Percentiles rank a stretch among this genome's conserved stretches.
Conservation (phyloP, 179 eudicot genomes). For the Carnegiea gigantea region DNA sequence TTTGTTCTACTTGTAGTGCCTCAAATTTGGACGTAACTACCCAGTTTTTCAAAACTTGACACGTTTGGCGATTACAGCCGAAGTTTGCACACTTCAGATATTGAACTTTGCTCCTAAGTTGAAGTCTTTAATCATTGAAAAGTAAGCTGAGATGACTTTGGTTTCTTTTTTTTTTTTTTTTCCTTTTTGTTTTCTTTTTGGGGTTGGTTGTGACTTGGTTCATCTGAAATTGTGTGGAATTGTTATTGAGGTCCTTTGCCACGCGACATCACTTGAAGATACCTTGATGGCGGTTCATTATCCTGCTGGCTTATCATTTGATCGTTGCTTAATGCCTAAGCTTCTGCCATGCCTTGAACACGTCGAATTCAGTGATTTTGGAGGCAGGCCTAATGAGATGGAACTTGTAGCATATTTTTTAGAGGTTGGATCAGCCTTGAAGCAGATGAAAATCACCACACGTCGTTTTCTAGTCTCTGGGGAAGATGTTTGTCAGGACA, state of each 20-base stretch:
- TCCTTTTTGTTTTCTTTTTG: no score
- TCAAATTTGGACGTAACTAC: no score
- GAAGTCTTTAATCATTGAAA: not conserved
- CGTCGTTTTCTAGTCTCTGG: no score
- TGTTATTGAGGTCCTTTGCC: not conserved
- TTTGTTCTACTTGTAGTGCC: no score
- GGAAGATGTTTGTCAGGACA: not conserved
- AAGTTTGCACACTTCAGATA: not conserved
- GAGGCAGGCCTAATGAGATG: not conserved
- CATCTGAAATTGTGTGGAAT: no score
- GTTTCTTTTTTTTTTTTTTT: not conserved
- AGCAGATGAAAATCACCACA: not conserved
- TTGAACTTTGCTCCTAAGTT: conserved; percentile 3
- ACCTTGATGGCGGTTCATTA: no score
- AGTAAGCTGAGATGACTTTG: not conserved
- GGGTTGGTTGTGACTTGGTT: no score
- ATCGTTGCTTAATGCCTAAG: not conserved
- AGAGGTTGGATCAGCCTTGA: conserved; percentile 5
- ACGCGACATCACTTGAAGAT: not conserved
- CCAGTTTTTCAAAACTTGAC: not conserved
- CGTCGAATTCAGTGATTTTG: not conserved
- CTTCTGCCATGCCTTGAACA: conserved; percentile 3
- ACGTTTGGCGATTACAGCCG: not conserved
- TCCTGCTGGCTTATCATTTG: no score
- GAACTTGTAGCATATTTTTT: not conserved